Conservation (phyloP, 495 filamentous ascomycete genomes). For the Tetracladium marchalianum region DNA sequence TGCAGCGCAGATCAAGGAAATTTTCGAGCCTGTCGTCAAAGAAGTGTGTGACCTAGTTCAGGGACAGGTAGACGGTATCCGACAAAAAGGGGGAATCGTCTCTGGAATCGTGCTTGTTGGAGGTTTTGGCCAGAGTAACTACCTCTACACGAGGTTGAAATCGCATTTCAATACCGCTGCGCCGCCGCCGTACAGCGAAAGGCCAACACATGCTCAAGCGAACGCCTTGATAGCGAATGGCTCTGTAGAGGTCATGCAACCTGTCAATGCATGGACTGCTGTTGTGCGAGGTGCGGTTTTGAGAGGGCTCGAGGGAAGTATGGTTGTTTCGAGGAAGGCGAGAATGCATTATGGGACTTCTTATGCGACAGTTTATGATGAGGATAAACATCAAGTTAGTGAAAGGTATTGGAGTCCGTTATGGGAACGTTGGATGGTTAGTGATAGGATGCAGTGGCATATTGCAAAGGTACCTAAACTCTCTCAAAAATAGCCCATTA, state of each 20-base stretch:
- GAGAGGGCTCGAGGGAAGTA: conserved; percentile 58
- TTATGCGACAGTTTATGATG: conserved; percentile 67
- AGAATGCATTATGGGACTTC: conserved; percentile 71
- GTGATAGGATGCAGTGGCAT: conserved; percentile 73
- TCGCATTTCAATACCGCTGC: conserved; percentile 52
- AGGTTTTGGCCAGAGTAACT: conserved; percentile 59
- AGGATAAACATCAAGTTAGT: conserved; percentile 51
- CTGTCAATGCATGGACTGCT: conserved; percentile 69
- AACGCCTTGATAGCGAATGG: conserved; percentile 27
- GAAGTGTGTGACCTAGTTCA: conserved; percentile 52
- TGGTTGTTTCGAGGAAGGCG: conserved; percentile 56
- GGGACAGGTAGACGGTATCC: conserved; percentile 49
- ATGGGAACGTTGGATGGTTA: conserved; percentile 75
- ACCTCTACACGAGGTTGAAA: conserved; percentile 56
- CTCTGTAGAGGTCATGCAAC: conserved; percentile 65
- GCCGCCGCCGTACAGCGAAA: conserved; percentile 56
- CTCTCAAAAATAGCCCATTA: not conserved
- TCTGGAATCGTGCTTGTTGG: conserved; percentile 60
- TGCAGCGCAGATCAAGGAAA: conserved; percentile 46
- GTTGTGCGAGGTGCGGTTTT: conserved; percentile 60
- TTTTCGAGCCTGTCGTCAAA: conserved; percentile 57
- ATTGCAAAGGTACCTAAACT: conserved; percentile 41
- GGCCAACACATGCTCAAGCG: conserved; percentile 45
- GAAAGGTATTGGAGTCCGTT: conserved; percentile 67
- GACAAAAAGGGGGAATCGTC: conserved; percentile 50